Evolutionary conservation across 108 stramenopile genomes (phyloP).

Genomic region (Ochromonas danica): DNA sequence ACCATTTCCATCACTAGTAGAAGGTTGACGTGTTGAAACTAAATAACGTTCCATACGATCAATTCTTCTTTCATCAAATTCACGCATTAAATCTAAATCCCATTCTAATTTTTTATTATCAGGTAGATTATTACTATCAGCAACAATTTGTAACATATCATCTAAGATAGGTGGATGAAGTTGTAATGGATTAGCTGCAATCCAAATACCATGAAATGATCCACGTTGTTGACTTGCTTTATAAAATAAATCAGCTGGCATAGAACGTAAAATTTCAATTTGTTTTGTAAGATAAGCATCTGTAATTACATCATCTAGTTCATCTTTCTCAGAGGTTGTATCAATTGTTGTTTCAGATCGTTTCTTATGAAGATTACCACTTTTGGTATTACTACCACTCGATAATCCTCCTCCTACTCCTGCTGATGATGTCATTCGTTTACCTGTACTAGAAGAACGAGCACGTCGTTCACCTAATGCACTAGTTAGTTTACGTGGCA

Average conservation of each 20-base stretch:
- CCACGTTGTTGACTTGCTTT: neutral
- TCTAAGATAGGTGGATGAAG: neutral
- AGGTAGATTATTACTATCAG: neutral
- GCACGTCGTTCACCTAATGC: too few species aligned
- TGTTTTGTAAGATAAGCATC: too few species aligned
- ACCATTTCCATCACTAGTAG: neutral
- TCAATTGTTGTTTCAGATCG: too few species aligned
- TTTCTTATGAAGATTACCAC: too few species aligned
- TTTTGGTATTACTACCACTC: too few species aligned
- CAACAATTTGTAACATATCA: neutral
- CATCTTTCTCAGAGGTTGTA: too few species aligned
- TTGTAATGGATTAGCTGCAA: neutral
- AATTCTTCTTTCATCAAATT: conserved; percentile 30
- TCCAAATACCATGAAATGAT: neutral
- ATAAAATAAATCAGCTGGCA: neutral
- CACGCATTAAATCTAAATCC: conserved; percentile 26
- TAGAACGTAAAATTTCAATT: neutral
- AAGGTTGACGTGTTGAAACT: neutral
- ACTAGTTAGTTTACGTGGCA: too few species aligned
- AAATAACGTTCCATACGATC: neutral
- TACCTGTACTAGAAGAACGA: too few species aligned
- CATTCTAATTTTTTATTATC: conserved; percentile 33
- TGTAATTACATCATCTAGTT: too few species aligned
- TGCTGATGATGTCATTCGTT: too few species aligned
- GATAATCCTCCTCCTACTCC: too few species aligned